Conservation (phyloP, 495 filamentous ascomycete species). For the Penicillium simplicissimum region DNA sequence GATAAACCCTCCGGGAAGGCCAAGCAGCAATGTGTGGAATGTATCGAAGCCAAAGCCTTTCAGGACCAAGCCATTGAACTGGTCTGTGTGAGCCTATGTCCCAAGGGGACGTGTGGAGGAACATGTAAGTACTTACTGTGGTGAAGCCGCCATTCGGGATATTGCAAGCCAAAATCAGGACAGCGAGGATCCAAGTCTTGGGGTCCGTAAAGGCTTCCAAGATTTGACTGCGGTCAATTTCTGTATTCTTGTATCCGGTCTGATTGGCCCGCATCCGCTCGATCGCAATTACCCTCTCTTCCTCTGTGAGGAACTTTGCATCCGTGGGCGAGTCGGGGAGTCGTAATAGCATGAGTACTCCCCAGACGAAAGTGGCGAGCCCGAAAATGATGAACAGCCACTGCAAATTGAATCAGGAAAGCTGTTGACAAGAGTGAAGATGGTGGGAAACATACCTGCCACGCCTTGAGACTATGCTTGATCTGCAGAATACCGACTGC, state of each 20-base stretch:
- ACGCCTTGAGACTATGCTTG: slow-evolving; percentile 12
- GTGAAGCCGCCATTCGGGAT: slow-evolving; percentile 39
- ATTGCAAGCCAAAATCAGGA: slow-evolving; percentile 21
- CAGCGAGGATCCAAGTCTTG: slow-evolving; percentile 34
- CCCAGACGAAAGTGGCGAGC: slow-evolving; percentile 37
- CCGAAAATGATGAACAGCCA: slow-evolving; percentile 32
- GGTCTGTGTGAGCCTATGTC: neutral
- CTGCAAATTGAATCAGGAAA: neutral
- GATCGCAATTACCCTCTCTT: slow-evolving; percentile 48
- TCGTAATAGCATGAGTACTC: slow-evolving; percentile 39
- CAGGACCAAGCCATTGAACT: slow-evolving; percentile 41
- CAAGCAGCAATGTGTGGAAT: slow-evolving; percentile 35
- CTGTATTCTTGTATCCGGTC: slow-evolving; percentile 55
- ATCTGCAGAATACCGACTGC: slow-evolving; percentile 30
- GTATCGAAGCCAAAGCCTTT: slow-evolving; percentile 37
- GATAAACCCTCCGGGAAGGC: slow-evolving; percentile 27
- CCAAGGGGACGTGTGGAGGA: neutral
- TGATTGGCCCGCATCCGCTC: slow-evolving; percentile 54
- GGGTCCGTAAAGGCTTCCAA: slow-evolving; percentile 45
- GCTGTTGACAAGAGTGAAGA: too few relatives aligned
- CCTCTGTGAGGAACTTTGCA: slow-evolving; percentile 43
- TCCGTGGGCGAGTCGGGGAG: slow-evolving; percentile 50
- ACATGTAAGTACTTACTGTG: slow-evolving; percentile 21
- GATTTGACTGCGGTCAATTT: slow-evolving; percentile 52
- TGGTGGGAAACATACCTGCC: slow-evolving; percentile 19